Evolutionary conservation across 129 eudicot species (phyloP), one percentile per base, ranked within the genome.

Genomic region (Calendula officinalis): DNA sequence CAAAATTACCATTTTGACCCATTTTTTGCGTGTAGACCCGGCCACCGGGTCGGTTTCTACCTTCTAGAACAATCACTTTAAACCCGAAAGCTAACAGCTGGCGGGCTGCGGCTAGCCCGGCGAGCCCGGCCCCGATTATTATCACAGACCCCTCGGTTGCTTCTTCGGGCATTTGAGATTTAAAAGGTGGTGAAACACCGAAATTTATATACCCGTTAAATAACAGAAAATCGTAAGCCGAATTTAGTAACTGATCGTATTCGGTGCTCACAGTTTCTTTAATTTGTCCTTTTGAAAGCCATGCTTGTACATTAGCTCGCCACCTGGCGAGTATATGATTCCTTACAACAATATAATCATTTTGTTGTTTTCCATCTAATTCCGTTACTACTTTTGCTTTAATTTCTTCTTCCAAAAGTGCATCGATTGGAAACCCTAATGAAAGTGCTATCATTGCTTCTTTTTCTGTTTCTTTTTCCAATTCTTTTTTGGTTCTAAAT

Each of bases 361-460:
- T 88, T 47, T 87, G 98, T 16, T 91, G 89, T 42, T 91, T 83
- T 16, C 98, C 96, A 62, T 78, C 86, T 64, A 91, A 56, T 39
- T 74, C 77, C 15, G 55, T 69, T 45, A 91, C 91, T n/a, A 91
- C 98, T 16, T 84, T 79, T 22, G 96, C 98, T 51, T 81, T 47
- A 36, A 85, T 83, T 65, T 88, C 98, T 44, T 91, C 95, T 2
- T 76, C 81, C 33, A 85, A 86, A 46, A 91, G 56, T 7, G 76
- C 81, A 55, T 91, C 98, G 17, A 91, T 88, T 3, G 98, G 96
- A 65, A 42, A 56, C 51, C 98, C 98, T 63, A 91, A 73, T 12
- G 98, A 91, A 15, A 91, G 53, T 1, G 98, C 98, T 27, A 91
- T 82, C 96, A 91, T 82, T 30, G 96, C 96, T 72, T 88, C 96